Evolutionary conservation across 1,284 basidiomycete genomes (phyloP), one percentile per base, ranked within the genome.

Genomic region (Chiua sp.): DNA sequence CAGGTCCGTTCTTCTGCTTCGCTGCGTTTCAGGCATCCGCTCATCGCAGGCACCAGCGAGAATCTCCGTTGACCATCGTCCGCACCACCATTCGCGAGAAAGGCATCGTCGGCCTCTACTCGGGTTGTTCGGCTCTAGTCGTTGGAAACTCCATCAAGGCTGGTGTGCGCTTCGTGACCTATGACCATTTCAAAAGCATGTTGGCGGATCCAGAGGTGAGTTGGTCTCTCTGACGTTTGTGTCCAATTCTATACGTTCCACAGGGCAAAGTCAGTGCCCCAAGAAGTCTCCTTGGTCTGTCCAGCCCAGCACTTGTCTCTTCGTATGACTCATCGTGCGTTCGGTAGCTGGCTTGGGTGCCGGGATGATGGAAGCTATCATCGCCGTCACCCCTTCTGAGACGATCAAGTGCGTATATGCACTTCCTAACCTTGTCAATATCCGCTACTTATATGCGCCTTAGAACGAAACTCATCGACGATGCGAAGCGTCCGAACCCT

Each of bases 401-500:
- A 98, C 97, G 0, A 98, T 99, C 82, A 99, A 99, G 95, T 96
- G 57, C 48, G 90, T 76, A 30, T 44, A 11, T 33, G 7, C 39
- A 6, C 26, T 20, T 20, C 39, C 28, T 39, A 18, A n/a, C 13
- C 22, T 33, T 8, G 12, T 30, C 26, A 26, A 26, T 26, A 5
- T 26, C 1, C 44, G 11, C 58, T 32, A n/a, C 59, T 44, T 20
- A 30, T 15, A 26, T 18, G 12, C 47, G 20, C 32, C 51, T 11
- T 15, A 98, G 95, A 74, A 99, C 97, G n/a, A 98, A 98, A 74
- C 87, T 98, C 63, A 97, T 99, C 64, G 96, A 97, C 72, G 97
- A 98, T 69, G 88, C 94, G 7, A 94, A 96, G 74, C 86, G 89
- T 23, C 84, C 91, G 0, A 82, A 87, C 63, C 96, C 96, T 4